Evolutionary conservation across 2,329 filamentous ascomycete genomes (phyloP).

Genomic region (Aspergillus sclerotialis): DNA sequence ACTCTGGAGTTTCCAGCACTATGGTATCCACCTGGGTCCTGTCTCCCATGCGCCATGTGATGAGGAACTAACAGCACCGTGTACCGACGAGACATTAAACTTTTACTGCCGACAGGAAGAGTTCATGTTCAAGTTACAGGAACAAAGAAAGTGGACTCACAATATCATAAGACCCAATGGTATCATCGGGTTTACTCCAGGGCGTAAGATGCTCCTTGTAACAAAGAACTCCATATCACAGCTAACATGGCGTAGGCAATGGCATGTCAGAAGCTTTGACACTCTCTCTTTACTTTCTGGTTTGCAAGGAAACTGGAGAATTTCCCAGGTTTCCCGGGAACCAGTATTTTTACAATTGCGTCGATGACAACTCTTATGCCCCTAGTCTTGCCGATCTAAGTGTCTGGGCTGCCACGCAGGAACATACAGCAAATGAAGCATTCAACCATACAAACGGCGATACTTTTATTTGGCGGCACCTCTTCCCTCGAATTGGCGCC

Average conservation of each 20-base stretch:
- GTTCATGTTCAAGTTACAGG: slow-evolving; percentile 1
- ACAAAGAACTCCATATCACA: not conserved
- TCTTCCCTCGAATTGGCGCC: not conserved
- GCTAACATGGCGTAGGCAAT: not conserved
- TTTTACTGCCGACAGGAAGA: slow-evolving; percentile 6
- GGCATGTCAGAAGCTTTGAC: slow-evolving; percentile 3
- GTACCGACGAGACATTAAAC: not conserved
- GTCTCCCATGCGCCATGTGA: not conserved
- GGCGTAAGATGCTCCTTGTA: not conserved
- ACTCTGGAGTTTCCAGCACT: not conserved
- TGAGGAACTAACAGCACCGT: slow-evolving; percentile 1
- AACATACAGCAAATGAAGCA: slow-evolving; percentile 2
- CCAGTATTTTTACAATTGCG: slow-evolving; percentile 1
- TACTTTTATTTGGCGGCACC: slow-evolving; percentile 1
- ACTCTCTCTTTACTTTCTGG: slow-evolving; percentile 3
- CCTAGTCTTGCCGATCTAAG: slow-evolving; percentile 2
- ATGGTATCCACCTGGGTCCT: not conserved
- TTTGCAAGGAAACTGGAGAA: slow-evolving; percentile 2
- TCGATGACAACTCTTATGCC: slow-evolving; percentile 3
- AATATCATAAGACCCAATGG: slow-evolving; percentile 4
- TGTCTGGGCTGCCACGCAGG: slow-evolving; percentile 3
- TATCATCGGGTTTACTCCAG: slow-evolving; percentile 3
- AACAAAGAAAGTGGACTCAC: slow-evolving; percentile 1
- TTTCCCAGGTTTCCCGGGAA: slow-evolving; percentile 3
- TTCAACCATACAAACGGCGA: slow-evolving; percentile 5